Percentiles rank a stretch among this genome's conserved stretches.
phyloP scores from a whole-genome alignment of 208 protist species.

The Acanthamoeba castellanii region DNA sequence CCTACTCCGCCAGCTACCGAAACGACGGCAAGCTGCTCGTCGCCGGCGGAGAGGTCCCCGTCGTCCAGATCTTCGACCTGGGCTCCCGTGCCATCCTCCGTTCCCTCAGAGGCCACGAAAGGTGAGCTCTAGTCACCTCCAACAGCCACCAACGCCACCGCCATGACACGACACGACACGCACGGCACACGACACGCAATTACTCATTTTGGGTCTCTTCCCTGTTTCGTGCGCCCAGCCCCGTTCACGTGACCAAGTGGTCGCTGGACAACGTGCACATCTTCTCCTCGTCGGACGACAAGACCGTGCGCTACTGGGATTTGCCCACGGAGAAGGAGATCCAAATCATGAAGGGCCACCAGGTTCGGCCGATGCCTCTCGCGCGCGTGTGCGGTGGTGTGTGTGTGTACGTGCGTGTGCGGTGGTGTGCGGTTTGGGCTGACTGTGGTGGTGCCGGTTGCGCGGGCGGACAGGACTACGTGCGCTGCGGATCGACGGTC shows the following conservation, averaged over 20 bases:
- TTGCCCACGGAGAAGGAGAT: conserved; percentile 70
- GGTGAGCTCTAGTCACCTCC: neutral
- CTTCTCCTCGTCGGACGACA: conserved; percentile 79
- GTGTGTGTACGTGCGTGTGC: too few species aligned
- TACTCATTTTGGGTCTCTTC: neutral
- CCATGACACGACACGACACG: neutral
- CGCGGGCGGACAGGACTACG: conserved; percentile 26
- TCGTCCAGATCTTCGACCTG: conserved; percentile 77
- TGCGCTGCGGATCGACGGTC: conserved; percentile 57
- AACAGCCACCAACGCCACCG: neutral
- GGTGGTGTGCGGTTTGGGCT: neutral
- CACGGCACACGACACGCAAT: neutral
- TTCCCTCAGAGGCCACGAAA: conserved; percentile 67
- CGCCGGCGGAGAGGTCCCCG: conserved; percentile 76
- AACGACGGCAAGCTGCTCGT: conserved; percentile 82
- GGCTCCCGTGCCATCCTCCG: conserved; percentile 58
- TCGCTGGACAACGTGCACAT: conserved; percentile 72
- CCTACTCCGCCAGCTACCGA: conserved; percentile 76
- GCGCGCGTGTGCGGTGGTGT: neutral
- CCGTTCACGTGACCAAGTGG: conserved; percentile 78
- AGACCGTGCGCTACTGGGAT: conserved; percentile 79
- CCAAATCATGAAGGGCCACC: conserved; percentile 29
- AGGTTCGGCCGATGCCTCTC: neutral
- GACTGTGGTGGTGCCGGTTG: neutral
- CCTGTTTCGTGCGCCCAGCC: conserved; percentile 23